Base-by-base conservation (phyloP, 306 rosid genomes). In the Cucumis hystrix region DNA sequence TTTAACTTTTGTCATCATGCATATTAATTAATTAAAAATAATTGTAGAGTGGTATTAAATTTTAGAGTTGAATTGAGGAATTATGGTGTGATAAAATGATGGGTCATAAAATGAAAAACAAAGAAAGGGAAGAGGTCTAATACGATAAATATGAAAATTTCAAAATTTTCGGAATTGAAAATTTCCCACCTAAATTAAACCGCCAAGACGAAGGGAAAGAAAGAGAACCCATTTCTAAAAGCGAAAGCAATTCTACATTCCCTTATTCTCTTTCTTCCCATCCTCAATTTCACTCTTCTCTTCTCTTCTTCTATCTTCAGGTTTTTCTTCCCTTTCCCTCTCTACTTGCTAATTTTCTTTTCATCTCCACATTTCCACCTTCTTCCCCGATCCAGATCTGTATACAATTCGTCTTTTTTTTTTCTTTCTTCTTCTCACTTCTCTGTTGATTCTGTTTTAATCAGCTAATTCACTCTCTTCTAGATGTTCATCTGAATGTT, bases 111-210 rank as follows among this genome's bases (percentile, higher is more conserved):
- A 15, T 20, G 74, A n/a, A 18, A 35, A 39, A 40, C 47, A 20
- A 25, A 41, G 74, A 67, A 41, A 67, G 54, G 2, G 0, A 5
- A 67, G 55, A 30, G 79, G 41, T 59, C 41, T 62, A 6, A 6
- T 71, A 55, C 56, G 79, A 72, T 68, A 81, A 82, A 28, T 25
- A 25, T 2, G 54, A 39, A 52, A 64, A 30, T n/a, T 23, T 65
- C 11, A 15, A 65, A 65, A 65, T 37, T 65, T 65, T 65, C 16
- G n/a, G 72, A 65, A 15, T 35, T 33, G 61, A 62, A 76, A 76
- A 70, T 84, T 47, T 84, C 87, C 85, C 85, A 82, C 87, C 79
- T 55, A 82, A 82, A 81, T 81, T 1, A 59, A 70, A 64, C 79
- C 85, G 83, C 83, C 80, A 73, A 73, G 16, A 73, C 21, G 54